Conservation (phyloP, 805 yeast genomes). For the Candida jianshihensis region DNA sequence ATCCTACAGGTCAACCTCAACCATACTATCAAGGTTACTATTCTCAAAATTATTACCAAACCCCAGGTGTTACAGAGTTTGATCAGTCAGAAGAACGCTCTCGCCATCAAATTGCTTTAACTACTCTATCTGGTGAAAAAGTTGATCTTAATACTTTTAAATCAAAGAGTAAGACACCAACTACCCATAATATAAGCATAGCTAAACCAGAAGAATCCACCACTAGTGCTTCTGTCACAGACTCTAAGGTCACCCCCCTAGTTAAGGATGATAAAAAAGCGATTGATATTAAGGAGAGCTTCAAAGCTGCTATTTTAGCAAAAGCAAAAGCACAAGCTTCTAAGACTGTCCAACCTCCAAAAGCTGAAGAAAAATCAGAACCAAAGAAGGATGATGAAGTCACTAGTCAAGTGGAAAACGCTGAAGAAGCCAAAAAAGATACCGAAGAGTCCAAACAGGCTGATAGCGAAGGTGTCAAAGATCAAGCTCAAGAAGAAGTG, state of each 20-base stretch:
- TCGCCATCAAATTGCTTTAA: conserved; percentile 15
- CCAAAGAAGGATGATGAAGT: conserved; percentile 2
- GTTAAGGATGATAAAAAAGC: conserved; percentile 1
- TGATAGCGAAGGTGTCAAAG: conserved; percentile 1
- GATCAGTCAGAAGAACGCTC: too few species aligned
- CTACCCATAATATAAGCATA: conserved; percentile 10
- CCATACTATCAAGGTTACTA: conserved; percentile 6
- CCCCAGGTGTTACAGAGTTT: too few species aligned
- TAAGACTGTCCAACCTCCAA: conserved; percentile 5
- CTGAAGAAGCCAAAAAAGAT: conserved; percentile 11
- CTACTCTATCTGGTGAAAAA: conserved; percentile 20
- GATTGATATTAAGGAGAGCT: background rate
- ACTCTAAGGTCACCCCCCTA: too few species aligned
- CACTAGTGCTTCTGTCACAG: conserved; percentile 11
- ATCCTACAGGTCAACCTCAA: too few species aligned
- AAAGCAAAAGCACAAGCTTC: conserved; percentile 12
- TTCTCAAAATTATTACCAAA: too few species aligned
- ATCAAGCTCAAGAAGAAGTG: background rate
- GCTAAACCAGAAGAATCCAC: conserved; percentile 11
- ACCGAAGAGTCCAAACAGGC: conserved; percentile 14
- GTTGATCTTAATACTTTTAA: conserved; percentile 16
- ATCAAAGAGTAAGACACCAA: conserved; percentile 11
- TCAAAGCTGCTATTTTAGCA: conserved; percentile 1
- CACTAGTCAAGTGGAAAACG: conserved; percentile 1
- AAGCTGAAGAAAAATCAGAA: conserved; percentile 3